phyloP scores from a whole-genome alignment of 345 rosid genomes.

The Moricandia moricandioides region DNA sequence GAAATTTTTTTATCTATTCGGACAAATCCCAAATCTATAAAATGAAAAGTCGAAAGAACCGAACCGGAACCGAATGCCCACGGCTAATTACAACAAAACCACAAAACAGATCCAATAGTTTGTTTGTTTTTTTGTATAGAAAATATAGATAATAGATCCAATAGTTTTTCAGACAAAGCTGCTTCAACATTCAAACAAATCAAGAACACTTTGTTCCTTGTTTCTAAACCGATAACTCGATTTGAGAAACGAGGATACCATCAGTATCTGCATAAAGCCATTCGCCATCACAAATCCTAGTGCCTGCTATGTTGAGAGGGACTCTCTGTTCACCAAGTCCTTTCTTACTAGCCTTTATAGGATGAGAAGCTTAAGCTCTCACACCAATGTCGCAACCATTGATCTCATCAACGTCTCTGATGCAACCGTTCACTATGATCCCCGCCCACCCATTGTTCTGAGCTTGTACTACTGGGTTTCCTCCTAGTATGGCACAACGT shows the following conservation, averaged over 20 bases:
- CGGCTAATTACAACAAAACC: too few relatives aligned
- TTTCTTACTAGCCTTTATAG: constrained; percentile 74
- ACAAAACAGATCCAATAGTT: too few relatives aligned
- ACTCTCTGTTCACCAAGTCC: constrained; percentile 69
- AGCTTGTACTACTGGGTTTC: too few relatives aligned
- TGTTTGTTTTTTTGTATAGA: too few relatives aligned
- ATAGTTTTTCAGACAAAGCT: too few relatives aligned
- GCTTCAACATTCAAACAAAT: too few relatives aligned
- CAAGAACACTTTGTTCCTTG: not conserved
- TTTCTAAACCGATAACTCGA: constrained; percentile 51
- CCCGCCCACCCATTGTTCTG: constrained; percentile 84
- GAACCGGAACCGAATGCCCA: too few relatives aligned
- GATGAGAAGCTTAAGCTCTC: constrained; percentile 74
- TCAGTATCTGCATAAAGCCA: constrained; percentile 89
- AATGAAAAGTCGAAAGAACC: too few relatives aligned
- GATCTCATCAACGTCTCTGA: constrained; percentile 78
- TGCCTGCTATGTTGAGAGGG: constrained; percentile 58
- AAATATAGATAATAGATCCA: too few relatives aligned
- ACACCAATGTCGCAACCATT: constrained; percentile 85
- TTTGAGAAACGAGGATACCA: constrained; percentile 64
- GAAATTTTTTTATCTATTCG: too few relatives aligned
- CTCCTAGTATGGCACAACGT: too few relatives aligned
- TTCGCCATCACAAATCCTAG: constrained; percentile 69
- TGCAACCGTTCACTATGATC: constrained; percentile 69
- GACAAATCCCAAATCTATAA: too few relatives aligned